Percentiles rank a stretch among this genome's conserved stretches.
These are phyloP conservation scores for Anisodus acutangulus DNA, from an alignment of 257 asterid species.

Conservation along the genomic window DNA sequence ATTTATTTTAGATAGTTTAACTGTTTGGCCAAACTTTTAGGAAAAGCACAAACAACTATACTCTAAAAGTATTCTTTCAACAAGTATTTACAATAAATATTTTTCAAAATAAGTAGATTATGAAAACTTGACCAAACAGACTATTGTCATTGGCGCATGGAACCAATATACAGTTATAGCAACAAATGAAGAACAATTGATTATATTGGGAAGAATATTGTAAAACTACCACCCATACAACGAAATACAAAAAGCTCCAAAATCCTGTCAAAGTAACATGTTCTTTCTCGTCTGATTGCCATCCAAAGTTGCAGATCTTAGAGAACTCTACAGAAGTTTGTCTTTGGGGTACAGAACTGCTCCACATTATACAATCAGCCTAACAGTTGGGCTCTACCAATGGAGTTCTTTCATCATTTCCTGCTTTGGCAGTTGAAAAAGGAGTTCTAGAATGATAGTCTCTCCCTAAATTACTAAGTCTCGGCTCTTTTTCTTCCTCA, in stretches of 20 bases:
- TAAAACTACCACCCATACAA: not conserved
- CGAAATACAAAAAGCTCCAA: not conserved
- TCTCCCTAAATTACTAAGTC: not conserved
- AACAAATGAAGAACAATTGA: not conserved
- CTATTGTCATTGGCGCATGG: too few relatives aligned
- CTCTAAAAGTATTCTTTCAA: too few relatives aligned
- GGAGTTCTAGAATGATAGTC: not conserved
- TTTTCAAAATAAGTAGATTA: too few relatives aligned
- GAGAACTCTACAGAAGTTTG: not conserved
- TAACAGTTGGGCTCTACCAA: conserved; percentile 22
- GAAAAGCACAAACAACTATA: too few relatives aligned
- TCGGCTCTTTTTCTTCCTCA: conserved; percentile 27
- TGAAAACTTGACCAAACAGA: too few relatives aligned
- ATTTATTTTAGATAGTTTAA: too few relatives aligned
- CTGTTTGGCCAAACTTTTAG: too few relatives aligned
- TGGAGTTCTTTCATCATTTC: conserved; percentile 23
- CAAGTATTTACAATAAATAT: too few relatives aligned
- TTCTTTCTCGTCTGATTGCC: not conserved
- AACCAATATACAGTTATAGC: not conserved
- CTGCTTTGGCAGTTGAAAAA: not conserved
- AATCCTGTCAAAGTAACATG: not conserved
- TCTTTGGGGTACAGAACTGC: not conserved
- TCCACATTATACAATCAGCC: not conserved
- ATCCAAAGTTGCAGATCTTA: not conserved
- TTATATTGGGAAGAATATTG: not conserved